These are phyloP conservation scores for Zopfia rhizophila DNA, from an alignment of 2,329 filamentous ascomycete genomes.

Conservation along the genomic window DNA sequence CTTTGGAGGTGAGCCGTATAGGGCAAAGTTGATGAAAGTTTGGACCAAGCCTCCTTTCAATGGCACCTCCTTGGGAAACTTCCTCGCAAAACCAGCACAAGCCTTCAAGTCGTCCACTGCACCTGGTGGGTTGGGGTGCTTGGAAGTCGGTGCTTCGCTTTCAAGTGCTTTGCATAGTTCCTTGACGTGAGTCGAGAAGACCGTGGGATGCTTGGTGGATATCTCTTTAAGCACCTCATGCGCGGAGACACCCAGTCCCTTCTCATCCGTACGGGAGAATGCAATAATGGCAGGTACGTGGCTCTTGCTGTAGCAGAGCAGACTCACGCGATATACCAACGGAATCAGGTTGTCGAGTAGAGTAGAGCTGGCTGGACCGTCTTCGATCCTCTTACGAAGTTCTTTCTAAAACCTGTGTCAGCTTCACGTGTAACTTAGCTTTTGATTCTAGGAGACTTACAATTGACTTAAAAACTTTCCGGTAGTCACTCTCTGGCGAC, in stretches of 20 bases:
- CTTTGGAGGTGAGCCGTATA: slow-evolving; percentile 81
- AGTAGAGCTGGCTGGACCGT: slow-evolving; percentile 67
- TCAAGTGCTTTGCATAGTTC: slow-evolving; percentile 89
- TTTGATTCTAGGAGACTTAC: slow-evolving; percentile 33
- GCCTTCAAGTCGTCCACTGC: slow-evolving; percentile 94
- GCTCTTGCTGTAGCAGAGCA: slow-evolving; percentile 92
- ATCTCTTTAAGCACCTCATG: slow-evolving; percentile 94
- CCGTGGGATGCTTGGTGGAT: slow-evolving; percentile 85
- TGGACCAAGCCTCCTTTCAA: slow-evolving; percentile 74
- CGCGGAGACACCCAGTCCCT: slow-evolving; percentile 79
- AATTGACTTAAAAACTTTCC: slow-evolving; percentile 87
- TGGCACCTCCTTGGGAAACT: slow-evolving; percentile 84
- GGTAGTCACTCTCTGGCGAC: slow-evolving; percentile 87
- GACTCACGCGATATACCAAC: slow-evolving; percentile 83
- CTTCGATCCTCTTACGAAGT: slow-evolving; percentile 81
- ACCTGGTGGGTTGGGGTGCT: slow-evolving; percentile 72
- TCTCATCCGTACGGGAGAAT: slow-evolving; percentile 83
- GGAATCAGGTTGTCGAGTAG: slow-evolving; percentile 83
- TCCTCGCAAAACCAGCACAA: slow-evolving; percentile 89
- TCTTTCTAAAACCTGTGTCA: slow-evolving; percentile 68
- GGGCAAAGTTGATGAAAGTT: slow-evolving; percentile 82
- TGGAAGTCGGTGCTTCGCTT: slow-evolving; percentile 78
- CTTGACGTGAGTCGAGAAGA: slow-evolving; percentile 92
- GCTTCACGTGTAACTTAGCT: neutral
- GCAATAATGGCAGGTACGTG: slow-evolving; percentile 92